Base-by-base conservation (phyloP, 78 protist species). In the Salpingoeca rosetta region DNA sequence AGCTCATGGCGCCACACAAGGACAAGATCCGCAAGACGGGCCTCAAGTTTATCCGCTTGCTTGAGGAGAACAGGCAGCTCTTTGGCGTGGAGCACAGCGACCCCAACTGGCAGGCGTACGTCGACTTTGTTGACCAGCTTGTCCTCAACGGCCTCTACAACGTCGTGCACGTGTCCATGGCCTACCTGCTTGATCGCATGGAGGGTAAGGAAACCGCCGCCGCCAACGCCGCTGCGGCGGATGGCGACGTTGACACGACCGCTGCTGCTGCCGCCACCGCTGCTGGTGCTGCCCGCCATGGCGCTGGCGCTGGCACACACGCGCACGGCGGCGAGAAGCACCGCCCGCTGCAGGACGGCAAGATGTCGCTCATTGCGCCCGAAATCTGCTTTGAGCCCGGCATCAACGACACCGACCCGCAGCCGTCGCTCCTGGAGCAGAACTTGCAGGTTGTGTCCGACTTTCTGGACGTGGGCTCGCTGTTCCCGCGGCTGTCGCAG, bases 21-120 rank as follows among this genome's bases (percentile, higher is more conserved):
- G 79, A 10, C 11, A 57, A 45, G 25, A 85, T 91, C 83, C 38
- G 26, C 37, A 37, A 44, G 39, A 84, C 73, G 1, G 93, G 88
- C 76, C 24, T 83, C 28, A 42, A 74, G 80, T 82, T 91, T 65
- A 92, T 80, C 78, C 31, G 36, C 81, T 87, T 81, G 65, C 81
- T 90, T 35, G 76, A 1, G 2, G 27, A 56, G 27, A 41, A 76
- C 38, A 25, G 72, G 45, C 37, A 22, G 10, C 38, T 28, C 3
- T 83, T 91, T 72, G 82, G 77, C n/a, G 83, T 44, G 27, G 0
- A 2, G 41, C 31, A 7, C 65, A 17, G 17, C 17, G 35, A 36
- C 7, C 81, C 40, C 45, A 38, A 42, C 28, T 93, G 96, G 96
- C 42, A 17, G 2, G 82, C 41, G 12, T 93, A 93, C 88, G 88